These are phyloP conservation scores for Fusarium sp. DNA, from an alignment of 2,329 filamentous ascomycete genomes.

Conservation along the genomic window DNA sequence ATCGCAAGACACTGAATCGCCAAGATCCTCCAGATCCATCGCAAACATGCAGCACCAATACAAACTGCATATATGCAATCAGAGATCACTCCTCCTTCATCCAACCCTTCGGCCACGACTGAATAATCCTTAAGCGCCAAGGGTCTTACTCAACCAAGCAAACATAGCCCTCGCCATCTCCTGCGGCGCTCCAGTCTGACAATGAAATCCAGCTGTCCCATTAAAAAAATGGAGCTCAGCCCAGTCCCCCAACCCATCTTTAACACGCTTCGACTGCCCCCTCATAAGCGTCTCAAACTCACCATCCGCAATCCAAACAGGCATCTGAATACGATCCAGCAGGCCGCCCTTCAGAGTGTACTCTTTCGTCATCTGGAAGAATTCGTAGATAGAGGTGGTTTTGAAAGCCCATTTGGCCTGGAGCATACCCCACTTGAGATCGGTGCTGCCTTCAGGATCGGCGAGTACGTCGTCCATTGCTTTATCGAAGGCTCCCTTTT, in stretches of 20 bases:
- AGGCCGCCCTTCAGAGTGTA: conserved; percentile 30
- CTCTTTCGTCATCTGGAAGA: conserved; percentile 29
- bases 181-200: conserved; percentile 18
- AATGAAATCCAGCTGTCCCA: conserved; percentile 23
- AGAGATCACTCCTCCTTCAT: accelerated
- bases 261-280: conserved; percentile 9
- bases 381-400: conserved; percentile 46
- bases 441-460: conserved; percentile 24
- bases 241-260: background rate
- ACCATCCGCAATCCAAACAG: conserved; percentile 36
- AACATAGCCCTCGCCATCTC: conserved; percentile 12
- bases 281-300: conserved; percentile 37
- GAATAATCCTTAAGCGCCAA: background rate
- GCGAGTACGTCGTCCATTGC: background rate
- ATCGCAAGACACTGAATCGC: too few species aligned
- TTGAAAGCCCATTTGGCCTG: conserved; percentile 52
- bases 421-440: conserved; percentile 46
- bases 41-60: too few species aligned
- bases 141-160: conserved; percentile 18
- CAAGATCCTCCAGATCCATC: background rate
- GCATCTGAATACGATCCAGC: conserved; percentile 37
- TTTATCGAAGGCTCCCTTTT: conserved; percentile 34
- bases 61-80: background rate
- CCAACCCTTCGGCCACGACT: background rate
- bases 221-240: conserved; percentile 22